Percentiles rank a stretch among this genome's conserved stretches.
These are phyloP conservation scores for Zygotorulaspora florentina DNA, from an alignment of 805 yeast species.

Conservation along the genomic window DNA sequence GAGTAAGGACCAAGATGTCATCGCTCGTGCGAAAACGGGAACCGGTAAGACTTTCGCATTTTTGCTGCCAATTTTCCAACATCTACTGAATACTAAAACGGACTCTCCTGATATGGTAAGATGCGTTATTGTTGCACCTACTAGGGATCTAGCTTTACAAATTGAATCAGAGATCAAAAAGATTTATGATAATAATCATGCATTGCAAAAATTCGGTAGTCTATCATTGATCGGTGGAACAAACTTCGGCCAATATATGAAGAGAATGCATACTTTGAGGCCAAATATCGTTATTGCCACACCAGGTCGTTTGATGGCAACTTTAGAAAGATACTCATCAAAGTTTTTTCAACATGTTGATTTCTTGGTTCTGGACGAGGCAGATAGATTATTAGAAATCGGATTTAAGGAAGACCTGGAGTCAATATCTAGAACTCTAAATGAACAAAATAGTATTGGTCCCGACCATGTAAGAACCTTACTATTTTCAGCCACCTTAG, in stretches of 20 bases:
- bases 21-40: conserved; percentile 90
- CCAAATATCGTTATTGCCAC: conserved; percentile 76
- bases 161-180: conserved; percentile 61
- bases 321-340: conserved; percentile 45
- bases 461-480: conserved; percentile 53
- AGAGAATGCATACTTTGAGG: conserved; percentile 29
- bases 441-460: conserved; percentile 31
- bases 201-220: conserved; percentile 36
- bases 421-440: conserved; percentile 50
- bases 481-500: conserved; percentile 86
- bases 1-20: conserved; percentile 46
- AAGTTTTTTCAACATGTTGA: conserved; percentile 50
- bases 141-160: conserved; percentile 87
- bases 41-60: conserved; percentile 93
- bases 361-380: conserved; percentile 81
- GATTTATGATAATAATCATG: conserved; percentile 34
- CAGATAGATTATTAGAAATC: conserved; percentile 78
- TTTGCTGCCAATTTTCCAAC: conserved; percentile 72
- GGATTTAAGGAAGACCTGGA: conserved; percentile 70
- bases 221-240: conserved; percentile 68
- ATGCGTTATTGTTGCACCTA: conserved; percentile 77
- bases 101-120: conserved; percentile 41
- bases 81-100: conserved; percentile 36
- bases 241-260: conserved; percentile 39
- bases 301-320: conserved; percentile 78